A percentile compares a stretch with the other conserved stretches of the same genome.
phyloP scores from a whole-genome alignment of 768 basidiomycete genomes.

The Xerocomellus dryophilus region DNA sequence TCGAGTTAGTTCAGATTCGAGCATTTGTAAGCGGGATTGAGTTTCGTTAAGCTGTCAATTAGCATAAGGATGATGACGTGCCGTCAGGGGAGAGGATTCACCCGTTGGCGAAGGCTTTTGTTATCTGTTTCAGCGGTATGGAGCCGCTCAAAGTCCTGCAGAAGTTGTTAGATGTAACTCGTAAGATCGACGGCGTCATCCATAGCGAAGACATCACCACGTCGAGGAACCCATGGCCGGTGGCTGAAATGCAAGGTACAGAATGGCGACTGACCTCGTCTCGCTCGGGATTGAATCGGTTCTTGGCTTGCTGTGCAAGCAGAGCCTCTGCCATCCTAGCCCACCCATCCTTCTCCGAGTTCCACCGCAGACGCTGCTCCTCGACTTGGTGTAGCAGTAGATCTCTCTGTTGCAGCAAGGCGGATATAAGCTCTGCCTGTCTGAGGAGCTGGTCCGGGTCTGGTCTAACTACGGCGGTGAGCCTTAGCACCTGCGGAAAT shows the following conservation, averaged over 20 bases:
- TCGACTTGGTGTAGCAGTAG: constrained; percentile 49
- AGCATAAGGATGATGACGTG: constrained; percentile 4
- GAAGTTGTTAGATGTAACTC: constrained; percentile 14
- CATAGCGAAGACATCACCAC: neutral
- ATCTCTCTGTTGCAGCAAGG: constrained; percentile 56
- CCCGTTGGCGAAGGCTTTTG: constrained; percentile 57
- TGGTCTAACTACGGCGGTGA: constrained; percentile 44
- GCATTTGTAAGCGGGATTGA: constrained; percentile 47
- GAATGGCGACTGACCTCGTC: constrained; percentile 42
- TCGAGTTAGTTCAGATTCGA: constrained; percentile 63
- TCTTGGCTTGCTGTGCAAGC: constrained; percentile 46
- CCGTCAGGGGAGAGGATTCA: constrained; percentile 26
- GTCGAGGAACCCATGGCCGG: neutral
- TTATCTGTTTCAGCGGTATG: constrained; percentile 60
- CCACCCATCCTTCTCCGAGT: constrained; percentile 63
- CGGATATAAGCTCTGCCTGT: constrained; percentile 62
- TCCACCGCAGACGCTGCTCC: constrained; percentile 60
- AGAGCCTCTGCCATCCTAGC: constrained; percentile 66
- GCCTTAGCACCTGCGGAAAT: constrained; percentile 43
- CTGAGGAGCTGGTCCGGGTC: constrained; percentile 45
- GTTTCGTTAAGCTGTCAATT: constrained; percentile 53
- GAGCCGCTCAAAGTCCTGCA: constrained; percentile 56
- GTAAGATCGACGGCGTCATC: neutral
- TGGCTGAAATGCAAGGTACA: neutral
- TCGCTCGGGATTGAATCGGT: constrained; percentile 33